Conservation (phyloP, 345 rosid species). For the Gossypium ekmanianum region DNA sequence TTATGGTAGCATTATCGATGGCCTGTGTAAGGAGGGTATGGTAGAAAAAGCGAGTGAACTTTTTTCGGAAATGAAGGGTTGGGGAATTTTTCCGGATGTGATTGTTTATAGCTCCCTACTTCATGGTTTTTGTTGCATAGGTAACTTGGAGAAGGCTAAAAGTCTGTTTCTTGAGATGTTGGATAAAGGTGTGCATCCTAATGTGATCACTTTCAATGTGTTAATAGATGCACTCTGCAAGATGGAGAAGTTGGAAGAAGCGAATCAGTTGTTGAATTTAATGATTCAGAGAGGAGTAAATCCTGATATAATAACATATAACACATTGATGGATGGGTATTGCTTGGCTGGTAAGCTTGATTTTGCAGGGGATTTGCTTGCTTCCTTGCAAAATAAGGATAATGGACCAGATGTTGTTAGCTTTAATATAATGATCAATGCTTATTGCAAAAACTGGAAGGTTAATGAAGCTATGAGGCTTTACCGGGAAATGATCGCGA, state of each 20-base stretch:
- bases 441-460: constrained; percentile 30
- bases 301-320: constrained; percentile 22
- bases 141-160: constrained; percentile 24
- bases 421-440: constrained; percentile 30
- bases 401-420: constrained; percentile 26
- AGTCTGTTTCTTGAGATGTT: constrained; percentile 22
- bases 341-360: constrained; percentile 29
- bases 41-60: constrained; percentile 20
- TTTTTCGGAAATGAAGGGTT: constrained; percentile 23
- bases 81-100: constrained; percentile 25
- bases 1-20: constrained; percentile 27
- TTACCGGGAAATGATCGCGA: constrained; percentile 25
- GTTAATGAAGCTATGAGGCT: constrained; percentile 23
- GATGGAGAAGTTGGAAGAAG: constrained; percentile 11
- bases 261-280: constrained; percentile 4
- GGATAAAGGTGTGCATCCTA: constrained; percentile 20
- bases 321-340: constrained; percentile 31
- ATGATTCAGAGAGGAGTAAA: constrained; percentile 19
- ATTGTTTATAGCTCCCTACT: constrained; percentile 30
- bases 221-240: constrained; percentile 26
- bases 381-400: constrained; percentile 25
- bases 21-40: constrained; percentile 27
- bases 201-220: constrained; percentile 21
- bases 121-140: constrained; percentile 22
- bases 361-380: constrained; percentile 24